Conservation (phyloP, 345 rosid species). For the Noccaea bulbosa region DNA sequence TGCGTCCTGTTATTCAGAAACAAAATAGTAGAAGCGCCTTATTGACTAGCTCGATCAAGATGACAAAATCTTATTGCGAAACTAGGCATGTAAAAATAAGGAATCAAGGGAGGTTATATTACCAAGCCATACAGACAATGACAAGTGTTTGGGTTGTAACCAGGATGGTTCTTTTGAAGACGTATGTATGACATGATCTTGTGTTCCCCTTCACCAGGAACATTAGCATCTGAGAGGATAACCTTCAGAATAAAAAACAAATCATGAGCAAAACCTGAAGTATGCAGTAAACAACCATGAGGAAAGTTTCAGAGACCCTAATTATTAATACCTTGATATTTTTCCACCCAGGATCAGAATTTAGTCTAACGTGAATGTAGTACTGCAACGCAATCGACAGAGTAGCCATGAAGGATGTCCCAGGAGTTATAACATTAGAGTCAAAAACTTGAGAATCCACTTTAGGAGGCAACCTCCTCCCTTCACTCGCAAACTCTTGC, state of each 20-base stretch:
- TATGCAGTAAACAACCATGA: not conserved
- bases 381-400: constrained; percentile 86
- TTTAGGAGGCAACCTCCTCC: constrained; percentile 81
- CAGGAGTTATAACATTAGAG: constrained; percentile 95
- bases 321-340: constrained; percentile 66
- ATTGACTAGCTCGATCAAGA: constrained; percentile 9
- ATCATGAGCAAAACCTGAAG: constrained; percentile 35
- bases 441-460: constrained; percentile 67
- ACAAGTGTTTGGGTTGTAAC: constrained; percentile 82
- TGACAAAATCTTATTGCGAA: constrained; percentile 17
- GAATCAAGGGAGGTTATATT: constrained; percentile 50
- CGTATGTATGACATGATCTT: constrained; percentile 90
- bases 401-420: constrained; percentile 89
- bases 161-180: constrained; percentile 88
- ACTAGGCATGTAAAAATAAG: constrained; percentile 4
- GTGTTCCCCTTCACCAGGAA: constrained; percentile 99
- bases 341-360: constrained; percentile 96
- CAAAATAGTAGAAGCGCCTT: constrained; percentile 1
- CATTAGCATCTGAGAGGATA: constrained; percentile 96
- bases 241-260: constrained; percentile 60
- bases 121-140: constrained; percentile 99
- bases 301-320: constrained; percentile 3
- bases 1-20: constrained; percentile 67
- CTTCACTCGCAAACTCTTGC: constrained; percentile 84
- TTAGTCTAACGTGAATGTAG: constrained; percentile 78